Base-by-base conservation (phyloP, 208 protist species). In the Crithidia brevicula region DNA sequence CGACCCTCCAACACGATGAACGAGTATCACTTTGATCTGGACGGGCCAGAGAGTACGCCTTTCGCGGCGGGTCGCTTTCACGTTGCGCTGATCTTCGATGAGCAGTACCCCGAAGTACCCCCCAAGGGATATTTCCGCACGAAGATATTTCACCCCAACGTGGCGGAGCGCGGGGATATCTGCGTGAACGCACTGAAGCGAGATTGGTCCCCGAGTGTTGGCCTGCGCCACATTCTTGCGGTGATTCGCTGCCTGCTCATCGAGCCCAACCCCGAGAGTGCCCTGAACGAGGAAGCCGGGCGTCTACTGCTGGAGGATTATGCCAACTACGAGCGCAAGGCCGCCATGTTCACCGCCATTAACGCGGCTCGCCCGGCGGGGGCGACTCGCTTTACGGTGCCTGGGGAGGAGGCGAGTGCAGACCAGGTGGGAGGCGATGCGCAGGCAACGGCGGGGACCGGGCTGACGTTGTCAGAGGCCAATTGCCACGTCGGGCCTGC, bases 71-170 rank as follows among this genome's bases (percentile, higher is more conserved):
- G 98, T 28, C 51, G 86, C 30, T 99, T 99, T 72, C 66, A 79
- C 38, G 90, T 99, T 23, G 83, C 77, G 69, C 88, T 99, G 13
- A 70, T 84, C 11, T 91, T 99, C 34, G 87, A 94, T 16, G 74
- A 88, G 20, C 89, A 98, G 25, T 99, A 98, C 69, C 98, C 98
- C 4, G 56, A 78, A n/a, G 81, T 92, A 50, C 98, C 98, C 6
- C 98, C 98, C 27, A 99, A 98, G 59, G 98, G 97, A 3, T 93
- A 87, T 50, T 99, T 99, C 81, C 68, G 96, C 40, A 99, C 98
- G 7, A 98, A 98, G 59, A 99, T 99, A 46, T 99, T 99, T 75
- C 98, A 99, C 79, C 98, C 98, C 7, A 99, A 99, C 82, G 95
- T 99, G n/a, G 79, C 98, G 25, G 89, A 92, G 30, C 89, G 93